Base-by-base conservation (phyloP, 345 rosid species). In the Gossypium thurberi region DNA sequence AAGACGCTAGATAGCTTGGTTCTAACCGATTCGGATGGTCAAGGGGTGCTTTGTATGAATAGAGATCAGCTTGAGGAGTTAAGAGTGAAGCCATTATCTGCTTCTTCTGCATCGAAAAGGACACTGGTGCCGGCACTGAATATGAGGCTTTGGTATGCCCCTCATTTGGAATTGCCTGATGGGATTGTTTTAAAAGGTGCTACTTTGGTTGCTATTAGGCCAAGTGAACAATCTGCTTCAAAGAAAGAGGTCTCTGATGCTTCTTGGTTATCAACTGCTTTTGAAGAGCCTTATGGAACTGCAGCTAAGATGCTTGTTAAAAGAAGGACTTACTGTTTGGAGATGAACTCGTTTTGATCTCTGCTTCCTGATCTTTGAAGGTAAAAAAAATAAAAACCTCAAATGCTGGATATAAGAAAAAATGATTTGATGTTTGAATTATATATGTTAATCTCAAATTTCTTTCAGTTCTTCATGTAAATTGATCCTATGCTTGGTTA, bases 101-200 rank as follows among this genome's bases (percentile, higher is more conserved):
- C 94, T 82, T 93, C 97, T 20, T 96, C 95, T 0, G 93, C 97
- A 15, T 87, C 98, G 0, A 96, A 90, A 93, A 93, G 99, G 82
- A 96, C 99, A 0, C 80, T 93, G 59, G 98, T 96, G 4, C 97
- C 98, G 5, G 98, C 98, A 0, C 53, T 96, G 76, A 93, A 89
- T 70, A 96, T 96, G 98, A 86, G 96, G 70, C 90, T 96, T 0
- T 96, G 99, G 98, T 96, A 96, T 79, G 97, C 98, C 3, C 98
- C 97, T 2, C 81, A 77, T 1, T 70, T 96, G 83, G 96, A 93
- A 48, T 82, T 96, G 81, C 92, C 95, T 8, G 80, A 89, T 78
- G 98, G 99, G 78, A 75, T 84, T 78, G 92, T 93, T 67, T 74
- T 96, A 65, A 82, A 87, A 69, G 99, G 99, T 63, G 98, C 98